Conservation (phyloP, 202 grass and related monocot species). For the Cymbopogon flexuosus region DNA sequence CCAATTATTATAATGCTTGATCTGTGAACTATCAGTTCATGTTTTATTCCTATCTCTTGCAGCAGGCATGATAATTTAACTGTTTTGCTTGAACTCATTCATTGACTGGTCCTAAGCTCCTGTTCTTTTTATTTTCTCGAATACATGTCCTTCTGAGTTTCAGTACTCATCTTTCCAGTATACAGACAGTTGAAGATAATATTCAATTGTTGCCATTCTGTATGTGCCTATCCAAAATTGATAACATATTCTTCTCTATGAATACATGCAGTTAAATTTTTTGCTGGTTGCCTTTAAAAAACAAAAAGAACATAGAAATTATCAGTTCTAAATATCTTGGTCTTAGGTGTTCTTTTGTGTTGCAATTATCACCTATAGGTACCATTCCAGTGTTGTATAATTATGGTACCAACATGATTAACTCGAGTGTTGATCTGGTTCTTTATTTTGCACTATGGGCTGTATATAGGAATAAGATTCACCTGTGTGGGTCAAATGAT, state of each 20-base stretch:
- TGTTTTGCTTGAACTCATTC: background rate
- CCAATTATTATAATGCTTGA: background rate
- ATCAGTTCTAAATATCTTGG: background rate
- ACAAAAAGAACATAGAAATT: background rate
- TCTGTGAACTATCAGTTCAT: background rate
- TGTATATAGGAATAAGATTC: background rate
- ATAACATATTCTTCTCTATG: background rate
- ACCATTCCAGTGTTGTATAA: background rate
- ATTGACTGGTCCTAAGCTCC: background rate
- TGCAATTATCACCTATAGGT: slow-evolving; percentile 3
- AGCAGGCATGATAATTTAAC: background rate
- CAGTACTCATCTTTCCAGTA: background rate
- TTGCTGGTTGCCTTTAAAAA: no score
- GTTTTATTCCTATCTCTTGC: background rate
- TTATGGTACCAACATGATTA: slow-evolving; percentile 7
- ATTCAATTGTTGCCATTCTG: background rate
- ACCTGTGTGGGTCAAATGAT: background rate
- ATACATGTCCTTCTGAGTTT: background rate
- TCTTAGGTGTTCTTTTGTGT: background rate
- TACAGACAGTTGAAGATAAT: background rate
- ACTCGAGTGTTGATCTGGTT: background rate
- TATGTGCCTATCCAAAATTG: background rate
- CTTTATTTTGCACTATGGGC: background rate
- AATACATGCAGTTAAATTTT: no score
- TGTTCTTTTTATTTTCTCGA: background rate